Base-by-base conservation (phyloP, 257 asterid species). In the Leptodermis oblonga region DNA sequence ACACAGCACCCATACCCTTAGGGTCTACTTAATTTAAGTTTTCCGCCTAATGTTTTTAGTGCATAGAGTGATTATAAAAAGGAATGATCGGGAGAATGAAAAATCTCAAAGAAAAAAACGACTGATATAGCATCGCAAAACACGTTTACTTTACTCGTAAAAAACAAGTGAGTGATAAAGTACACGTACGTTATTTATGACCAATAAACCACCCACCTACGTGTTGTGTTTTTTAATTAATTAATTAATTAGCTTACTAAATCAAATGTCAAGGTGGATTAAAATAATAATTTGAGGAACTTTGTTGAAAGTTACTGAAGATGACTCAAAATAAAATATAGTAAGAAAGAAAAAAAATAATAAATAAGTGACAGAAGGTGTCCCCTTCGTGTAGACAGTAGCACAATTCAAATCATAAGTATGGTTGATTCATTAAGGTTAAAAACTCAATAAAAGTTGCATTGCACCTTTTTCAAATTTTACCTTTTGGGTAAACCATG, bases 201-300 rank as follows among this genome's bases (percentile, higher is more conserved):
- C n/a, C n/a, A n/a, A n/a, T n/a, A n/a, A n/a, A n/a, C n/a, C n/a
- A n/a, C n/a, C n/a, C n/a, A 56, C 7, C 10, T 11, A 30, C 36
- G 43, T 30, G 20, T 31, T 33, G 66, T 61, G 22, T 61, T 9
- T 34, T 61, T 34, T 49, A 4, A 28, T 49, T 60, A 30, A 34
- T 9, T 28, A 34, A 33, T 3, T 60, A 1, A 8, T 56, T 64
- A 9, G 26, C 53, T 20, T 30, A 54, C 55, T 25, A 71, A 64
- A 12, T 26, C 31, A 75, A 74, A 69, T 67, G 25, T 28, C 13
- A 36, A 34, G 67, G 31, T 31, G 53, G 67, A 45, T 41, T 26
- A 39, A 34, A 26, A 70, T 42, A n/a, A n/a, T n/a, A n/a, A n/a
- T 52, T 7, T 41, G 64, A 69, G 66, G 33, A 73, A n/a, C 62